Evolutionary conservation across 805 yeast genomes (phyloP).

Genomic region (Zygoascus flipseniorum): DNA sequence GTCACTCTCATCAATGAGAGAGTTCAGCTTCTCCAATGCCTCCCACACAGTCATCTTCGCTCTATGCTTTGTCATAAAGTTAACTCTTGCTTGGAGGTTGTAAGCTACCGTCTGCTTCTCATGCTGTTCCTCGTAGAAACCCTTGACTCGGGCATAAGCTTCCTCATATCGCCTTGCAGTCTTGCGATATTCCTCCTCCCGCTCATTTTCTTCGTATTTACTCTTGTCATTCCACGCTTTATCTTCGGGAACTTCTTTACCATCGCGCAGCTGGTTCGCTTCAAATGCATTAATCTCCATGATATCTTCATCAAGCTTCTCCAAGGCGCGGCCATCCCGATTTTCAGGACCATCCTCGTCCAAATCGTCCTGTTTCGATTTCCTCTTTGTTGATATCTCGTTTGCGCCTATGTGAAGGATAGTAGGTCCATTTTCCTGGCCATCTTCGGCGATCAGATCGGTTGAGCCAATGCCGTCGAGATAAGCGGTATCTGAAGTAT

Average conservation of each 20-base stretch:
- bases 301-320: conserved; percentile 1
- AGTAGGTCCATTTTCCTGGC: no score
- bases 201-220: not conserved
- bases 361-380: not conserved
- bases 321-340: not conserved
- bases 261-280: not conserved
- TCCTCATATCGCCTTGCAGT: conserved; percentile 52
- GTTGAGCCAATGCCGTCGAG: no score
- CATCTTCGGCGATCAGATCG: no score
- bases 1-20: conserved; percentile 60
- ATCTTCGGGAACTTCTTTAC: no score
- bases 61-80: conserved; percentile 58
- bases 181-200: not conserved
- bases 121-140: conserved; percentile 61
- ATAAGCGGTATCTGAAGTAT: no score
- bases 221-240: not conserved
- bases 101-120: conserved; percentile 63
- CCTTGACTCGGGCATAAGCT: conserved; percentile 59
- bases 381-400: no score
- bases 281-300: conserved; percentile 2
- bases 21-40: conserved; percentile 54
- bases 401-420: no score
- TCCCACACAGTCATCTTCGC: conserved; percentile 69
- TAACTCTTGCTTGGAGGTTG: conserved; percentile 61
- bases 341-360: not conserved